These are phyloP conservation scores for Cryptosporidium xiaoi DNA, from an alignment of 169 alveolate species.

Conservation along the genomic window DNA sequence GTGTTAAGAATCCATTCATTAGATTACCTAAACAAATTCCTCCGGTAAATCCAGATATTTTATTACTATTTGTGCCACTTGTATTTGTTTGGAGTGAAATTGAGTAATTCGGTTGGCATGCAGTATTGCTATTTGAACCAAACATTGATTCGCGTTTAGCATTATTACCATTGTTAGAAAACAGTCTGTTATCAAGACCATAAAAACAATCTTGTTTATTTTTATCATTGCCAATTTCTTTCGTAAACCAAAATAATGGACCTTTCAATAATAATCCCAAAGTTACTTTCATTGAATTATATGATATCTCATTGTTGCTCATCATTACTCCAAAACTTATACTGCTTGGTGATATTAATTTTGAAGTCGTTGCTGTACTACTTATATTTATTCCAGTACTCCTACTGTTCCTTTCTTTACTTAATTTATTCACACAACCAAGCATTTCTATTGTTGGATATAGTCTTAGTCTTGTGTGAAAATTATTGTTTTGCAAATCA, in stretches of 20 bases:
- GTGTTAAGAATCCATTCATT: neutral
- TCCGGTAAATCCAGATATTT: slow-evolving; percentile 58
- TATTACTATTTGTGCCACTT: neutral
- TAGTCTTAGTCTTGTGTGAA: slow-evolving; percentile 50
- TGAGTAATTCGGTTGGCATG: slow-evolving; percentile 2
- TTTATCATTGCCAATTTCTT: neutral
- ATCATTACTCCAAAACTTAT: slow-evolving; percentile 40
- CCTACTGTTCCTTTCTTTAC: slow-evolving; percentile 32
- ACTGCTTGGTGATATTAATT: neutral
- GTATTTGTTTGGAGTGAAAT: slow-evolving; percentile 55
- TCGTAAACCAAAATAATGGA: neutral
- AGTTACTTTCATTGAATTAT: slow-evolving; percentile 39
- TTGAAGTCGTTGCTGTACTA: slow-evolving; percentile 10
- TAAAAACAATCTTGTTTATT: slow-evolving; percentile 18
- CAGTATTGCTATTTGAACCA: neutral
- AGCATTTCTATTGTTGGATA: slow-evolving; percentile 16
- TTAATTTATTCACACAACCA: slow-evolving; percentile 30
- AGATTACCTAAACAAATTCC: slow-evolving; percentile 29
- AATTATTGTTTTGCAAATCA: slow-evolving; percentile 1
- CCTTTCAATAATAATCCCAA: slow-evolving; percentile 57
- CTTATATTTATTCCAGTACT: slow-evolving; percentile 11
- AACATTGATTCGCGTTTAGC: neutral
- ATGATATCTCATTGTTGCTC: slow-evolving; percentile 1
- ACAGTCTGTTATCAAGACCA: too few relatives aligned
- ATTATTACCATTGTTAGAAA: too few relatives aligned